Evolutionary conservation across 2,329 filamentous ascomycete species (phyloP).

Genomic region (Trichoderma harzianum): DNA sequence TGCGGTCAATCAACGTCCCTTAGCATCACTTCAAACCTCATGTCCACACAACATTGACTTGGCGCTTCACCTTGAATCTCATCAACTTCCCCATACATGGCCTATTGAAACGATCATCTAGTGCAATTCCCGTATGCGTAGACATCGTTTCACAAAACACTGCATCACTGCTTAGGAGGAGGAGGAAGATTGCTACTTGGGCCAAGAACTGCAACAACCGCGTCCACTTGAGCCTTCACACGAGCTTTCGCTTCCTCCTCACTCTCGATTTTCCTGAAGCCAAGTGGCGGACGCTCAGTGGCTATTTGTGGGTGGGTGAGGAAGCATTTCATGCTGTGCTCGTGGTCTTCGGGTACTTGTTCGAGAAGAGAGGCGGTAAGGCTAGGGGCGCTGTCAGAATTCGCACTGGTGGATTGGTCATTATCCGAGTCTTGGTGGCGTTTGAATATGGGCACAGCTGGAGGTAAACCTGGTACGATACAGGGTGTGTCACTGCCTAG

Average conservation of each 20-base stretch:
- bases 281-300: not conserved
- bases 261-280: not conserved
- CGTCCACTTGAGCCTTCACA: not conserved
- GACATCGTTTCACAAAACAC: not conserved
- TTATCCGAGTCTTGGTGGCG: not conserved
- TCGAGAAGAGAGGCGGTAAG: not conserved
- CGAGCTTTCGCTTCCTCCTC: not conserved
- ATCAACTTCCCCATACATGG: not conserved
- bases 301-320: not conserved
- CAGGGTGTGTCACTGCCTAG: not conserved
- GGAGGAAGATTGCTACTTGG: not conserved
- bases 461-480: not conserved
- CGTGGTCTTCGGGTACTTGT: not conserved
- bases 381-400: not conserved
- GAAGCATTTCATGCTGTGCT: not conserved
- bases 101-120: not conserved
- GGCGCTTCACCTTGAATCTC: not conserved
- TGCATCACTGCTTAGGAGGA: not conserved
- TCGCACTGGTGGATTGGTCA: not conserved
- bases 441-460: not conserved
- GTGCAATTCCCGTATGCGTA: fast-evolving
- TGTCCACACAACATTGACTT: not conserved
- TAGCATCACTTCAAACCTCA: not conserved
- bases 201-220: not conserved
- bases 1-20: not conserved